These are phyloP conservation scores for Maudiozyma bulderi DNA, from an alignment of 805 yeast species.

Conservation along the genomic window DNA sequence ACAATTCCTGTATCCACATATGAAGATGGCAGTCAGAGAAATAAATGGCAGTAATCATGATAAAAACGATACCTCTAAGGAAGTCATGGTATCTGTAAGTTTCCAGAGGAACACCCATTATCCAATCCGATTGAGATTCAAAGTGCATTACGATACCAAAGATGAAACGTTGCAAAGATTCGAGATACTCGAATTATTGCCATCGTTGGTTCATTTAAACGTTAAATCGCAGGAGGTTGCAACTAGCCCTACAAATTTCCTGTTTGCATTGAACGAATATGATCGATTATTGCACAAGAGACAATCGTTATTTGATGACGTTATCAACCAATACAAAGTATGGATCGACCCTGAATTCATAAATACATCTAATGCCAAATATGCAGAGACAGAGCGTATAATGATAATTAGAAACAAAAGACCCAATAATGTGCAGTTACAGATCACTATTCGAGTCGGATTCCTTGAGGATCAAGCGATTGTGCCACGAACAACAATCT, in stretches of 20 bases:
- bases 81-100: background rate
- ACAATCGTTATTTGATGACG: conserved; percentile 2
- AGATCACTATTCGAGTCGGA: too few relatives aligned
- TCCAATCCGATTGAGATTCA: background rate
- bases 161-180: background rate
- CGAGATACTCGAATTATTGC: conserved; percentile 2
- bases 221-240: background rate
- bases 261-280: conserved; percentile 19
- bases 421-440: background rate
- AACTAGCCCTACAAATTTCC: conserved; percentile 6
- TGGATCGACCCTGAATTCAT: background rate
- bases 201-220: background rate
- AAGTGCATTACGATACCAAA: background rate
- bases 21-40: conserved; percentile 4
- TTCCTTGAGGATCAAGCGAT: background rate
- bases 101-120: background rate
- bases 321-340: conserved; percentile 1
- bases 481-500: conserved; percentile 2
- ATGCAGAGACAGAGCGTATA: background rate
- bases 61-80: background rate
- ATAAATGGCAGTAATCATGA: background rate
- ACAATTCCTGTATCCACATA: conserved; percentile 11
- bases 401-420: background rate
- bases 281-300: conserved; percentile 14
- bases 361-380: background rate